A percentile compares a stretch with the other conserved stretches of the same genome.
Evolutionary conservation across 495 filamentous ascomycete genomes (phyloP).

Genomic region (Gamarada debralockiae): DNA sequence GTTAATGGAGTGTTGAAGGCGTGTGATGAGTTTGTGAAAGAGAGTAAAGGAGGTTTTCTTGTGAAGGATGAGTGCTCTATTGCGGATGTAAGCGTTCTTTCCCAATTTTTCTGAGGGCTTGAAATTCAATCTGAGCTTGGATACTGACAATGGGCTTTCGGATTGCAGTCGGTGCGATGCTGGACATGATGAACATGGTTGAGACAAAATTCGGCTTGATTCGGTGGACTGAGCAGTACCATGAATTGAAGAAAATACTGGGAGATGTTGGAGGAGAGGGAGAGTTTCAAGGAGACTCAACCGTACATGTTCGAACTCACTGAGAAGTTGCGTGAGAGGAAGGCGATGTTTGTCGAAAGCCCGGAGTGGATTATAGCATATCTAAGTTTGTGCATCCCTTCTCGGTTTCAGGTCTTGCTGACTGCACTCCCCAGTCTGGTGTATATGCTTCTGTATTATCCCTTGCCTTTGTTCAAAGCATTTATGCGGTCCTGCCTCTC

Average conservation of each 20-base stretch:
- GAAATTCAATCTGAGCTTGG: no score
- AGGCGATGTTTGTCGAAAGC: no score
- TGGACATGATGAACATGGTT: constrained; percentile 11
- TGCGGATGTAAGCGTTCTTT: background rate
- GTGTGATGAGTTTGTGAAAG: constrained; percentile 1
- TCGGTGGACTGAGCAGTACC: constrained; percentile 1
- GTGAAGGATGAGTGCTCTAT: constrained; percentile 3
- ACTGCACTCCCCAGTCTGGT: no score
- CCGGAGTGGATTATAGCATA: no score
- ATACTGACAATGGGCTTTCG: no score
- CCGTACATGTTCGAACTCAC: constrained; percentile 11
- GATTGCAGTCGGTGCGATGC: constrained; percentile 7
- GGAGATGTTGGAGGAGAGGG: constrained; percentile 7
- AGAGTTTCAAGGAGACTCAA: constrained; percentile 2
- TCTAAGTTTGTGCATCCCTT: no score
- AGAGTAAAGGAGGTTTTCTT: background rate
- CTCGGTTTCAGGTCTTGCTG: no score
- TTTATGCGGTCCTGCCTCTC: no score
- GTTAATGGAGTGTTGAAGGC: constrained; percentile 7
- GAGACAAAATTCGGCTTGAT: constrained; percentile 9
- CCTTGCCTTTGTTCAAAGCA: no score
- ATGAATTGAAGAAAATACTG: constrained; percentile 9
- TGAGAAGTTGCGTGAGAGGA: constrained; percentile 2
- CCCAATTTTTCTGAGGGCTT: no score
- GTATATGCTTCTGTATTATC: no score